Percentiles rank a stretch among this genome's conserved stretches.
Conservation (phyloP, 257 asterid genomes). For the Solanum clarkiae region DNA sequence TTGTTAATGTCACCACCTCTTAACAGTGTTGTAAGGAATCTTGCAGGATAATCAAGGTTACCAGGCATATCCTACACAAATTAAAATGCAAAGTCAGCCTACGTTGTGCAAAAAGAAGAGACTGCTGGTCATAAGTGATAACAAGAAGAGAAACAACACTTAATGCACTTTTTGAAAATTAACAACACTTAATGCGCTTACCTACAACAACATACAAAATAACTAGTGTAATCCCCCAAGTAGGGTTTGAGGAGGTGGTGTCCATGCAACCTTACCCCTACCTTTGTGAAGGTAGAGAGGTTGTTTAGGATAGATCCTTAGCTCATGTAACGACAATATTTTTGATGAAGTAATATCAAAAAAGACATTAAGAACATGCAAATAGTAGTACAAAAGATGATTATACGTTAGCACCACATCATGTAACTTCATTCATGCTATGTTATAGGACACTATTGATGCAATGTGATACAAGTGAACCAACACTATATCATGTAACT, state of each 20-base stretch:
- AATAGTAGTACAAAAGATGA: not conserved
- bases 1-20: conserved; percentile 75
- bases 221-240: not conserved
- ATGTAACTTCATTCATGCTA: not conserved
- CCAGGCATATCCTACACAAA: conserved; percentile 49
- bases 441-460: not conserved
- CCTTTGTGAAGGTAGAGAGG: not conserved
- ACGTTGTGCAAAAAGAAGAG: not conserved
- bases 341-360: not conserved
- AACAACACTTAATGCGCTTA: not conserved
- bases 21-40: conserved; percentile 72
- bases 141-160: not conserved
- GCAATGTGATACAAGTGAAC: not conserved
- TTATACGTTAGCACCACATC: not conserved
- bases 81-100: not conserved
- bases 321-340: not conserved
- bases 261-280: not conserved
- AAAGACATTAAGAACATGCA: not conserved
- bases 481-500: not conserved
- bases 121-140: not conserved
- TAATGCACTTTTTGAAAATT: not conserved
- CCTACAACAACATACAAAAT: not conserved
- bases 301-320: not conserved
- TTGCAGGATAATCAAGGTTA: conserved; percentile 43
- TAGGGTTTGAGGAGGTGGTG: not conserved